Evolutionary conservation across 1,284 basidiomycete genomes (phyloP), one percentile per base, ranked within the genome.

Genomic region (Tylopilus sp.): DNA sequence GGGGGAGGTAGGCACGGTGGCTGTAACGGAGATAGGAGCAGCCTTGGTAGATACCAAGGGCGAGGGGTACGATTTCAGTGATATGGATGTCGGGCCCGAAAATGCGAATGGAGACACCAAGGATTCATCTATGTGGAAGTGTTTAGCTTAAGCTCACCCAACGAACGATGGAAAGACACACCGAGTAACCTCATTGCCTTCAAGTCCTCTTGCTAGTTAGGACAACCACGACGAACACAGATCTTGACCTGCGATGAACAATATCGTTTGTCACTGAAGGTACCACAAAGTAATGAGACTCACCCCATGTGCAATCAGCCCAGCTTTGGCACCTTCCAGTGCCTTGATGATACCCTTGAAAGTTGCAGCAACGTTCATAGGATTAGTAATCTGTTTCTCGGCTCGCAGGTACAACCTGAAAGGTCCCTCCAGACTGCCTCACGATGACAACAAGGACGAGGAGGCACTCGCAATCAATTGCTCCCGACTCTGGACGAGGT

Each of bases 301-400:
- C 10, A 75, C 76, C 4, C 71, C 71, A 85, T 97, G 95, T 61
- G 86, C 85, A 77, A 95, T 92, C 70, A 98, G 89, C 61, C 91
- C 91, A 63, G 89, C 84, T 86, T 97, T 95, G 90, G 90, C 96
- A 83, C 96, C 94, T 87, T 98, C 95, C 74, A 99, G 88, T 26
- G 97, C 97, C 67, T 92, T 95, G 81, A 99, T 99, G 87, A 99
- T 99, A 72, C 97, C 97, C 89, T 99, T 99, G 93, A 99, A 99
- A 69, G 97, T 99, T 22, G 97, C 93, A 52, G 97, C 97, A 73
- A 99, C 97, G 81, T 99, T 99, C 80, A 97, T 99, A 85, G 99
- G 99, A 91, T 99, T 99, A 85, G 97, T 97, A 72, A 99, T 98
- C n/a, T n/a, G n/a, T n/a, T n/a, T n/a, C n/a, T n/a, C n/a, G n/a